Conservation (phyloP, 2,329 filamentous ascomycete genomes). For the Penicillium decumbens region DNA sequence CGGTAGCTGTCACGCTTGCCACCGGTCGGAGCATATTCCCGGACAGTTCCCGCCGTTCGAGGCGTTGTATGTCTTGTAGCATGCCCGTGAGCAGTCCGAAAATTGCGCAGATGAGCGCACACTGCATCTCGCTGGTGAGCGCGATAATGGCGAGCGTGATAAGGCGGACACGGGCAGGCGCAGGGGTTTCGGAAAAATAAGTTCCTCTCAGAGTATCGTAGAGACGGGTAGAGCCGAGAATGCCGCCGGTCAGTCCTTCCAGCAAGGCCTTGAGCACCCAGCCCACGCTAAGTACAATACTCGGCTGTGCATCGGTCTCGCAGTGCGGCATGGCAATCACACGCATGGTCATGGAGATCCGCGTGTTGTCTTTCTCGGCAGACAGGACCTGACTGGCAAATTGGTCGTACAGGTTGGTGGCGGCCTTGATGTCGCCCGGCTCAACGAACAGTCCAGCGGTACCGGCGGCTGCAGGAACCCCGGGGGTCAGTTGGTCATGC, state of each 20-base stretch:
- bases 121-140: conserved; percentile 36
- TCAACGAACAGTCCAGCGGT: conserved; percentile 34
- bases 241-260: conserved; percentile 36
- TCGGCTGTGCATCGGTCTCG: conserved; percentile 18
- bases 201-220: conserved; percentile 32
- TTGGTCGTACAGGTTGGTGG: conserved; percentile 37
- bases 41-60: conserved; percentile 14
- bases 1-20: conserved; percentile 23
- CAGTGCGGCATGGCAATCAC: conserved; percentile 29
- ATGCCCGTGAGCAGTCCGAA: conserved; percentile 37
- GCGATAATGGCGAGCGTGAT: conserved; percentile 38
- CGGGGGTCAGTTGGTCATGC: conserved; percentile 6
- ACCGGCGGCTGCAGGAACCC: conserved; percentile 21
- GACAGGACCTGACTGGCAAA: conserved; percentile 39
- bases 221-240: conserved; percentile 36
- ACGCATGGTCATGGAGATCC: conserved; percentile 35
- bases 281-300: conserved; percentile 31
- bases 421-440: conserved; percentile 32
- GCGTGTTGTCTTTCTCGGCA: conserved; percentile 32
- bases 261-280: conserved; percentile 36
- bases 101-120: conserved; percentile 40
- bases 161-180: conserved; percentile 28
- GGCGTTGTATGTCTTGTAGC: conserved; percentile 26
- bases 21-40: conserved; percentile 19
- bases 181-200: conserved; percentile 20